Evolutionary conservation across 768 basidiomycete species (phyloP).

Genomic region (Boletus eberwhitei): DNA sequence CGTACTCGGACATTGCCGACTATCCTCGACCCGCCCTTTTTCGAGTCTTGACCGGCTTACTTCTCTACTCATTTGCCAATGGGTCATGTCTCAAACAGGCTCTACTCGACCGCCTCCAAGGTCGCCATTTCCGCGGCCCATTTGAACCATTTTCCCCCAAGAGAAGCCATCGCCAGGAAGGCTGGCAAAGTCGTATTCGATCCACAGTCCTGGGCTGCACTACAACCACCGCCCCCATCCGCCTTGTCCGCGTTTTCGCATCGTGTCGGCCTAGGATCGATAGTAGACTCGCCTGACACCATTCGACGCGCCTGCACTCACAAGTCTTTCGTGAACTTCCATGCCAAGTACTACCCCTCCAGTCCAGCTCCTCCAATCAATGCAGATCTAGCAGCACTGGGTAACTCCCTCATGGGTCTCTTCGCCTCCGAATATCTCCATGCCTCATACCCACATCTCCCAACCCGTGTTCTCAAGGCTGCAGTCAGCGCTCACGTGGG

Average conservation of each 20-base stretch:
- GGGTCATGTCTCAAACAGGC: slow-evolving; percentile 59
- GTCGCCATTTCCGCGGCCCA: slow-evolving; percentile 54
- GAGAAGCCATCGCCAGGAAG: slow-evolving; percentile 42
- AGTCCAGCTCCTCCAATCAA: slow-evolving; percentile 62
- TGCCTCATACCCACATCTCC: slow-evolving; percentile 82
- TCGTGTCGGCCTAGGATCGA: slow-evolving; percentile 64
- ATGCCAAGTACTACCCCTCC: slow-evolving; percentile 54
- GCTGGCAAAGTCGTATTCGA: slow-evolving; percentile 49
- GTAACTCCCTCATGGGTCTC: slow-evolving; percentile 86
- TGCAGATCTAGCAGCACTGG: slow-evolving; percentile 67
- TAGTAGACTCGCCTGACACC: slow-evolving; percentile 50
- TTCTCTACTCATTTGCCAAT: slow-evolving; percentile 34
- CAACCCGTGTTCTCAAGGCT: slow-evolving; percentile 87
- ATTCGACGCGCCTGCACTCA: slow-evolving; percentile 80
- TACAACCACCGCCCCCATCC: slow-evolving; percentile 69
- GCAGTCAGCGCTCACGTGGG: slow-evolving; percentile 93
- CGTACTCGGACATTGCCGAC: slow-evolving; percentile 30
- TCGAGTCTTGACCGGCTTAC: slow-evolving; percentile 1
- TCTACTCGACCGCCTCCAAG: slow-evolving; percentile 43
- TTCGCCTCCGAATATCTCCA: slow-evolving; percentile 84
- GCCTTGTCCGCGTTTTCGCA: slow-evolving; percentile 75
- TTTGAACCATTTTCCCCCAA: slow-evolving; percentile 59
- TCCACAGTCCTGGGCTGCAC: slow-evolving; percentile 62
- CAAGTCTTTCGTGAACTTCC: slow-evolving; percentile 58
- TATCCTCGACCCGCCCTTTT: slow-evolving; percentile 31